Evolutionary conservation across 768 basidiomycete genomes (phyloP).

Genomic region (Sistotremastrum suecicum): DNA sequence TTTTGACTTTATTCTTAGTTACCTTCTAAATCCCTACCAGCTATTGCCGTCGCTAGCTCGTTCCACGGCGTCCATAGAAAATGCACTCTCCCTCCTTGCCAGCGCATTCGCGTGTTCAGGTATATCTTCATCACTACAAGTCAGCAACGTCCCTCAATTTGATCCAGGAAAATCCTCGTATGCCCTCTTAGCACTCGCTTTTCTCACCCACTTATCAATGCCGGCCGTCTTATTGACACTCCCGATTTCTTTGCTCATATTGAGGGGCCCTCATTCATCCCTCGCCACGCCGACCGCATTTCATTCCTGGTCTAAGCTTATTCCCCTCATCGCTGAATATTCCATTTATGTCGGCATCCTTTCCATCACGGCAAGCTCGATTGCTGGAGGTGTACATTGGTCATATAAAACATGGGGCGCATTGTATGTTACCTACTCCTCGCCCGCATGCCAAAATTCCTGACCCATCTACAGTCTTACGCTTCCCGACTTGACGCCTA

Average conservation of each 20-base stretch:
- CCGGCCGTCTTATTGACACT: conserved; percentile 54
- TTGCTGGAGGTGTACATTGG: conserved; percentile 55
- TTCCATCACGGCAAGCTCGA: conserved; percentile 35
- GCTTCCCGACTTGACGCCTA: conserved; percentile 84
- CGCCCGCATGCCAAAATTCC: background rate
- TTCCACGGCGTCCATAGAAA: conserved; percentile 77
- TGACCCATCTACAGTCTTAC: conserved; percentile 37
- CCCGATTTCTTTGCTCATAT: conserved; percentile 51
- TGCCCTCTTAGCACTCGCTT: conserved; percentile 51
- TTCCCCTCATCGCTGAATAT: conserved; percentile 36
- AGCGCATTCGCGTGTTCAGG: conserved; percentile 62
- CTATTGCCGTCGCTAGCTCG: conserved; percentile 65
- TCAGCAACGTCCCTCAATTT: background rate
- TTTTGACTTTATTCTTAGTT: conserved; percentile 31
- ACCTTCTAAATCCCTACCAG: conserved; percentile 82
- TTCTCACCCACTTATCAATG: conserved; percentile 59
- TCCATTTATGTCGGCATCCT: conserved; percentile 33
- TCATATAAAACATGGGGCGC: conserved; percentile 73
- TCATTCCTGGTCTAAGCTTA: conserved; percentile 3
- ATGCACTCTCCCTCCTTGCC: conserved; percentile 48
- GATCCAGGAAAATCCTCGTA: conserved; percentile 40
- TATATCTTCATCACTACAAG: conserved; percentile 14
- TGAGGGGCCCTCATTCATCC: conserved; percentile 46
- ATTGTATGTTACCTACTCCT: conserved; percentile 33
- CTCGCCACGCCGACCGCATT: conserved; percentile 44